Percentiles rank a stretch among this genome's conserved stretches.
These are phyloP conservation scores for Phytophthora multivora DNA, from an alignment of 352 stramenopile genomes.

Conservation along the genomic window DNA sequence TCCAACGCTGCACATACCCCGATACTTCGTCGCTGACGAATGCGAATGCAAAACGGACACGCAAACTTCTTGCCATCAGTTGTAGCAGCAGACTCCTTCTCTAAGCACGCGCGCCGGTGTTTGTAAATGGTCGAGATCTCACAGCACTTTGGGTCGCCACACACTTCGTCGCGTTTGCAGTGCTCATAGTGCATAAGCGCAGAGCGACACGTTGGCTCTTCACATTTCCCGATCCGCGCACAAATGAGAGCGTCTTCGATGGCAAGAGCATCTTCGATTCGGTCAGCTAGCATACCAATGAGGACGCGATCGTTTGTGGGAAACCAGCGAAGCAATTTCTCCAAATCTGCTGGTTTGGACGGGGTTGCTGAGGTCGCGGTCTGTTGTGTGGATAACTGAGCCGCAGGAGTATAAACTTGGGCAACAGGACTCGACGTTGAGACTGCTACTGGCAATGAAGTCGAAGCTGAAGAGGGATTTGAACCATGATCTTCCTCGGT, in stretches of 20 bases:
- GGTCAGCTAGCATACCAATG: constrained; percentile 28
- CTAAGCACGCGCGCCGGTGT: constrained; percentile 36
- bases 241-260: constrained; percentile 53
- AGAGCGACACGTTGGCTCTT: constrained; percentile 29
- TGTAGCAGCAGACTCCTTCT: constrained; percentile 15
- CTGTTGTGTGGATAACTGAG: background rate
- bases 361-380: background rate
- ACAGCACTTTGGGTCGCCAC: constrained; percentile 31
- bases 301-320: constrained; percentile 31
- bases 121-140: constrained; percentile 29
- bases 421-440: constrained; percentile 4
- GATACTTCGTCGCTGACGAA: constrained; percentile 37
- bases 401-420: background rate
- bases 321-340: constrained; percentile 39
- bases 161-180: constrained; percentile 37
- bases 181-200: constrained; percentile 39
- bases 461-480: background rate
- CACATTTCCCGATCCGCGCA: constrained; percentile 36
- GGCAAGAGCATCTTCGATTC: constrained; percentile 33
- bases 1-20: constrained; percentile 33
- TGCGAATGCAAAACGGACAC: constrained; percentile 55
- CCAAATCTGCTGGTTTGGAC: constrained; percentile 24
- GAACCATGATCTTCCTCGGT: background rate
- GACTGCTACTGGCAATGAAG: constrained; percentile 4
- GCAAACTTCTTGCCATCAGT: constrained; percentile 16